Percentiles rank a stretch among this genome's conserved stretches.
Evolutionary conservation across 2,329 filamentous ascomycete genomes (phyloP).

Genomic region (Colletotrichum nymphaeae): DNA sequence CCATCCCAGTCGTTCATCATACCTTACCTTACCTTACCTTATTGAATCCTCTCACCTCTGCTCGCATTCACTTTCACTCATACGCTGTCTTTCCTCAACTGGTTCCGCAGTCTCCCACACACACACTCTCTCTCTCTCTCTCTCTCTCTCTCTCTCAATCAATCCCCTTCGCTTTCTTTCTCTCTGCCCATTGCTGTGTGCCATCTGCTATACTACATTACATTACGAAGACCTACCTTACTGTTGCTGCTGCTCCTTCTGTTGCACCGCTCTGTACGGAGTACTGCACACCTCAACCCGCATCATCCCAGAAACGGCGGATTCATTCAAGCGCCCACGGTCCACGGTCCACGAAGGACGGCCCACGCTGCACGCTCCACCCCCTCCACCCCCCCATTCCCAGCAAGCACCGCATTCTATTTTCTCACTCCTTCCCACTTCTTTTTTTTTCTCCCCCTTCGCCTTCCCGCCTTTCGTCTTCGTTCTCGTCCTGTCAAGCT

Average conservation of each 20-base stretch:
- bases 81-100: neutral
- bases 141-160: neutral
- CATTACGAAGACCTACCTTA: no score
- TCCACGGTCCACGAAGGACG: neutral
- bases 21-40: neutral
- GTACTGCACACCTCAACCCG: neutral
- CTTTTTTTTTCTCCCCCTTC: neutral
- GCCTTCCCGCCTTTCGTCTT: neutral
- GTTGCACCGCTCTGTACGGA: neutral
- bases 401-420: slow-evolving; percentile 29
- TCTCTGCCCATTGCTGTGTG: neutral
- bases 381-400: neutral
- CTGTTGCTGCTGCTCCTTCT: neutral
- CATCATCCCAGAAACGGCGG: slow-evolving; percentile 28
- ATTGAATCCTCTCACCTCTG: neutral
- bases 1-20: neutral
- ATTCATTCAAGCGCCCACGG: neutral
- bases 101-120: neutral
- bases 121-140: neutral
- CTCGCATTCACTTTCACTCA: neutral
- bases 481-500: slow-evolving; percentile 4
- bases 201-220: no score
- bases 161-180: neutral
- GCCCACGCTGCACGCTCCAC: slow-evolving; percentile 15
- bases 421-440: slow-evolving; percentile 30